phyloP scores from a whole-genome alignment of 495 filamentous ascomycete species.

The Trichoderma erinaceum region DNA sequence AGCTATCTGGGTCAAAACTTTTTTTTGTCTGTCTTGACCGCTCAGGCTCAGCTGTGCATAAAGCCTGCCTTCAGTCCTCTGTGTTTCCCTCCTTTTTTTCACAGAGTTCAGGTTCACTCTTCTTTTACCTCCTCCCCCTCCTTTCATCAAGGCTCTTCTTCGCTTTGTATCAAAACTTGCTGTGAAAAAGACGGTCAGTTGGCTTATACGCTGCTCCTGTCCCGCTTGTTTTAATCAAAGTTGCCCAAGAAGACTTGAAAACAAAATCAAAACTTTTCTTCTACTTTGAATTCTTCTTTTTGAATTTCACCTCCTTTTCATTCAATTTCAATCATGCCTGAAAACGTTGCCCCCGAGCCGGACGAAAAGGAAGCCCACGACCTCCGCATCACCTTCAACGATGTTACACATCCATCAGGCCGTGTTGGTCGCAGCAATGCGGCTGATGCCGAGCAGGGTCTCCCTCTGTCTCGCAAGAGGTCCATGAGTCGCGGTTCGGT shows the following conservation, averaged over 20 bases:
- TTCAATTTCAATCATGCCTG: background rate
- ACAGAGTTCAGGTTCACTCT: background rate
- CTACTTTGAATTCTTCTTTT: too few species aligned
- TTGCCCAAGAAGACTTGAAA: too few species aligned
- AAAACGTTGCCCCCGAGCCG: background rate
- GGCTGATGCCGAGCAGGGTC: background rate
- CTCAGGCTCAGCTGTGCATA: background rate
- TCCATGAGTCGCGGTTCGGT: slow-evolving; percentile 3
- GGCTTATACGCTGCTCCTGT: background rate
- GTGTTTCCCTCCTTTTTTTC: background rate
- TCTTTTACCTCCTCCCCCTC: background rate
- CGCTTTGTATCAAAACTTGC: background rate
- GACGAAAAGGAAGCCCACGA: slow-evolving; percentile 11
- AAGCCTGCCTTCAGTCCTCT: background rate
- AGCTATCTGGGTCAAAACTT: background rate
- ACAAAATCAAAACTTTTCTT: too few species aligned
- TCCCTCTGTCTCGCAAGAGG: background rate
- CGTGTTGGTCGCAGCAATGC: background rate
- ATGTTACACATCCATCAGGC: background rate
- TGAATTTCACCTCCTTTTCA: background rate
- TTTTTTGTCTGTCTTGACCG: background rate
- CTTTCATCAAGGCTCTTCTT: background rate
- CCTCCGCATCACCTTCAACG: slow-evolving; percentile 11
- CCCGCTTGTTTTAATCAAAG: too few species aligned
- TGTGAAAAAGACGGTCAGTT: background rate